phyloP scores from a whole-genome alignment of 2,329 filamentous ascomycete genomes.

The Penicillium glabrum region DNA sequence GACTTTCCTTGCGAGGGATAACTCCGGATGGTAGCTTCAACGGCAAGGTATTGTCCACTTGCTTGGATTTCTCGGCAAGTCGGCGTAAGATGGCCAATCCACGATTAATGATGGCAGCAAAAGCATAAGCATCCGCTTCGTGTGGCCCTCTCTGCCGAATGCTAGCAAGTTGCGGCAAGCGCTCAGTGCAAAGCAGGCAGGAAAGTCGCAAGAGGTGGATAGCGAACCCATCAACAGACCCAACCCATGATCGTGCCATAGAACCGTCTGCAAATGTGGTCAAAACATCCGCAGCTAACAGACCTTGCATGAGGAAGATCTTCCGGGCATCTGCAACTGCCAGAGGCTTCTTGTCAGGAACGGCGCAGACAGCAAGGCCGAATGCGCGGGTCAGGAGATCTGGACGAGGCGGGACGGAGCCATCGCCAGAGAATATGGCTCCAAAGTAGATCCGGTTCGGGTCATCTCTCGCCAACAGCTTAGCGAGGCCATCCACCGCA shows the following conservation, averaged over 20 bases:
- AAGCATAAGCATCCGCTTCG: conserved; percentile 45
- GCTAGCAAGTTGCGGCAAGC: conserved; percentile 45
- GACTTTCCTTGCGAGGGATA: conserved; percentile 65
- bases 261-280: conserved; percentile 72
- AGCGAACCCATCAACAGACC: conserved; percentile 79
- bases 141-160: conserved; percentile 36
- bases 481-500: conserved; percentile 86
- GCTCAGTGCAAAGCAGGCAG: conserved; percentile 67
- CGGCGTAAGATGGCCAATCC: conserved; percentile 67
- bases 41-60: conserved; percentile 54
- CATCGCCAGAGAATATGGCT: conserved; percentile 74
- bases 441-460: conserved; percentile 86
- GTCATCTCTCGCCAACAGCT: conserved; percentile 87
- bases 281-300: conserved; percentile 86
- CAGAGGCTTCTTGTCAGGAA: conserved; percentile 70
- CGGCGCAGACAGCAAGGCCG: conserved; percentile 77
- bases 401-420: conserved; percentile 62
- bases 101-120: conserved; percentile 61
- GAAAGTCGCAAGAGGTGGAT: conserved; percentile 75
- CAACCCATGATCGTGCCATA: conserved; percentile 76
- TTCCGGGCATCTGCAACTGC: conserved; percentile 79
- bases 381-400: conserved; percentile 87
- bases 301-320: conserved; percentile 85
- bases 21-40: conserved; percentile 59
- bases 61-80: conserved; percentile 64